Conservation (phyloP, 2,329 filamentous ascomycete species). For the Pseudogymnoascus pannorum region DNA sequence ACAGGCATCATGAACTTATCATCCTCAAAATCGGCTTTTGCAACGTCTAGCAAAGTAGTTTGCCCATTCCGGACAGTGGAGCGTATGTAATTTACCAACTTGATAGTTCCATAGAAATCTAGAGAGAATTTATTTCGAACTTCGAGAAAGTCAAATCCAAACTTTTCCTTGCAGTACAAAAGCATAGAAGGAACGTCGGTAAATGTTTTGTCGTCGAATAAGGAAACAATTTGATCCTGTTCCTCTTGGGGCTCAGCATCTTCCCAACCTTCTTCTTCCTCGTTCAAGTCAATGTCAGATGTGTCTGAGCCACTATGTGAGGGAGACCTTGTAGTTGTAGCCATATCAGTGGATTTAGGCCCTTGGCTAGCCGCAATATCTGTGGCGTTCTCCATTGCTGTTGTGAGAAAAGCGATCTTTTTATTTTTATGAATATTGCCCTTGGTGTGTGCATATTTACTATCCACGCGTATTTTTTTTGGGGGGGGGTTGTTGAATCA, state of each 20-base stretch:
- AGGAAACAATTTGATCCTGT: constrained; percentile 55
- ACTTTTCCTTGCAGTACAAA: constrained; percentile 56
- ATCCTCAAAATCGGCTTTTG: constrained; percentile 57
- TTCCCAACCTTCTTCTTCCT: constrained; percentile 46
- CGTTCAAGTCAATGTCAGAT: constrained; percentile 35
- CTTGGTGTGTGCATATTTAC: constrained; percentile 7
- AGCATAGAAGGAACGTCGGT: constrained; percentile 59
- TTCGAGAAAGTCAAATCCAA: constrained; percentile 59
- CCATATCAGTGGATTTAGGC: background rate
- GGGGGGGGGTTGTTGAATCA: background rate
- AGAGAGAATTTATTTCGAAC: constrained; percentile 50
- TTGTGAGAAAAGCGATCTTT: constrained; percentile 1
- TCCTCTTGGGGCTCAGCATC: constrained; percentile 57
- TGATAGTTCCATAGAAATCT: constrained; percentile 68
- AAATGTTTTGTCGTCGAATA: constrained; percentile 62
- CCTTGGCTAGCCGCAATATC: background rate
- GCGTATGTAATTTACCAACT: constrained; percentile 63
- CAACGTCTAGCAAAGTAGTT: constrained; percentile 39
- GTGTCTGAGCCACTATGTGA: constrained; percentile 29
- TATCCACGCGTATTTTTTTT: background rate
- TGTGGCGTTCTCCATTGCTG: constrained; percentile 6
- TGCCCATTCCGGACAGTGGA: constrained; percentile 40
- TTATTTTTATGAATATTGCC: constrained; percentile 1
- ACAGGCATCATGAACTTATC: constrained; percentile 79
- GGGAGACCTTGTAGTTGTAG: background rate